Conservation (phyloP, 2,329 filamentous ascomycete genomes). For the Zopfia rhizophila region DNA sequence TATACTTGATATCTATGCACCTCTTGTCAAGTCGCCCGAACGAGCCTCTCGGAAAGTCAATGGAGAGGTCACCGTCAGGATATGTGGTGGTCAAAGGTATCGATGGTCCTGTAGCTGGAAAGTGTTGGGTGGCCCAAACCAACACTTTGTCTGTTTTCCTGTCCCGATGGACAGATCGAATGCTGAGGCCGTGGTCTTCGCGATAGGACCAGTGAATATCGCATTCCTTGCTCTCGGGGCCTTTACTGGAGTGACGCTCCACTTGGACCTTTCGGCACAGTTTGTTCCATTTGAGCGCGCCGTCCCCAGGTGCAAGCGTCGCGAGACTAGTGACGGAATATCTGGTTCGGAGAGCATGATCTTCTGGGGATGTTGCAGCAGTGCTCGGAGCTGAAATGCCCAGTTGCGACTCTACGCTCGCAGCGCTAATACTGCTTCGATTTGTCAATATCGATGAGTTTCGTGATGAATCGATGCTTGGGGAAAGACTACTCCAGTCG, state of each 20-base stretch:
- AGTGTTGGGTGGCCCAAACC: conserved; percentile 39
- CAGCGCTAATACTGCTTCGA: conserved; percentile 26
- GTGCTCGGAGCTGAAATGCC: conserved; percentile 23
- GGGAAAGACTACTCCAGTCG: conserved; percentile 29
- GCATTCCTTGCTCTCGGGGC: conserved; percentile 30
- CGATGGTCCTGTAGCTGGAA: conserved; percentile 41
- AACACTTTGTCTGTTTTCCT: conserved; percentile 27
- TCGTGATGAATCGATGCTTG: conserved; percentile 12
- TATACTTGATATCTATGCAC: conserved; percentile 44
- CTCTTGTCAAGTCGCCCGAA: conserved; percentile 38
- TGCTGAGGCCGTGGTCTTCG: conserved; percentile 38
- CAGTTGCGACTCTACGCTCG: conserved; percentile 23
- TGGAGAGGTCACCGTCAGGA: conserved; percentile 37
- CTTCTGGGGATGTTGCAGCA: conserved; percentile 34
- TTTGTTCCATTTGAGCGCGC: conserved; percentile 42
- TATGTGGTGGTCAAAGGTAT: conserved; percentile 43
- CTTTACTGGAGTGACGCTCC: conserved; percentile 30
- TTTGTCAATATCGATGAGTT: conserved; percentile 34
- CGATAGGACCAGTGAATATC: conserved; percentile 41
- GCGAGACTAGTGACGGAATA: conserved; percentile 34
- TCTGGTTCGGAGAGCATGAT: conserved; percentile 24
- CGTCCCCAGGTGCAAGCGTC: conserved; percentile 36
- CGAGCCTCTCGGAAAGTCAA: conserved; percentile 42
- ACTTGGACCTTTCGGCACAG: conserved; percentile 40
- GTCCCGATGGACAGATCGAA: conserved; percentile 38